A percentile compares a stretch with the other conserved stretches of the same genome.
Evolutionary conservation across 305 asterid species (phyloP).

Genomic region (Solanum aculeatissimum): DNA sequence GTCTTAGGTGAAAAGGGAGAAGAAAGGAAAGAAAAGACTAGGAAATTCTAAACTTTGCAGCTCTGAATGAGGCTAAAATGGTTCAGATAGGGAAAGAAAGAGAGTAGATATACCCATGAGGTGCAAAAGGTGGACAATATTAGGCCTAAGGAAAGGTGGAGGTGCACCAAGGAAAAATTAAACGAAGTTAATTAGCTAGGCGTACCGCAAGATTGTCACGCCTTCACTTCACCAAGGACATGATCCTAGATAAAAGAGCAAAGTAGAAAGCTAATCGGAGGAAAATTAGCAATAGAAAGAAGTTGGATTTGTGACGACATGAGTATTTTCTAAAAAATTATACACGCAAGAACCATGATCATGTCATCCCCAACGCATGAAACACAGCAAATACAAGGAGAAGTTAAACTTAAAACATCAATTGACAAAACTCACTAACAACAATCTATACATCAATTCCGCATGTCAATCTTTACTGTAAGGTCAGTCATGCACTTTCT

Average conservation of each 20-base stretch:
- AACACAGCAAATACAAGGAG: background rate
- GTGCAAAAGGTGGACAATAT: background rate
- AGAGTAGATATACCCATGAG: too few relatives aligned
- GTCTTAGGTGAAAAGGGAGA: background rate
- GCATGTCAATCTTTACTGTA: background rate
- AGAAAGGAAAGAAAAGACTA: background rate
- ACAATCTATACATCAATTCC: background rate
- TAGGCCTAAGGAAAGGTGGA: too few relatives aligned
- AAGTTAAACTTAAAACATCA: background rate
- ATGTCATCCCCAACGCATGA: conserved; percentile 20
- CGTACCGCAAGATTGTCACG: background rate
- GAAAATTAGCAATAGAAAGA: background rate
- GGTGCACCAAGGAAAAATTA: background rate
- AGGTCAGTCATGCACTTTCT: conserved; percentile 4
- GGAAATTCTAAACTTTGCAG: too few relatives aligned
- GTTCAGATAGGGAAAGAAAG: background rate
- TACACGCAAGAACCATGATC: conserved; percentile 26
- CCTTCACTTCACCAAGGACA: background rate
- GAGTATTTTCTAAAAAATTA: background rate
- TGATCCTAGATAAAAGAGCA: background rate
- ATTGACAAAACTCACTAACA: background rate
- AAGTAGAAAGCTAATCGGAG: background rate
- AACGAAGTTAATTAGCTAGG: background rate
- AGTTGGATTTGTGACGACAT: conserved; percentile 4
- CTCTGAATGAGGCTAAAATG: background rate